Evolutionary conservation across 1,139 yeast species (phyloP), one percentile per base, ranked within the genome.

Genomic region (Hemisphaericaspora subhashii): DNA sequence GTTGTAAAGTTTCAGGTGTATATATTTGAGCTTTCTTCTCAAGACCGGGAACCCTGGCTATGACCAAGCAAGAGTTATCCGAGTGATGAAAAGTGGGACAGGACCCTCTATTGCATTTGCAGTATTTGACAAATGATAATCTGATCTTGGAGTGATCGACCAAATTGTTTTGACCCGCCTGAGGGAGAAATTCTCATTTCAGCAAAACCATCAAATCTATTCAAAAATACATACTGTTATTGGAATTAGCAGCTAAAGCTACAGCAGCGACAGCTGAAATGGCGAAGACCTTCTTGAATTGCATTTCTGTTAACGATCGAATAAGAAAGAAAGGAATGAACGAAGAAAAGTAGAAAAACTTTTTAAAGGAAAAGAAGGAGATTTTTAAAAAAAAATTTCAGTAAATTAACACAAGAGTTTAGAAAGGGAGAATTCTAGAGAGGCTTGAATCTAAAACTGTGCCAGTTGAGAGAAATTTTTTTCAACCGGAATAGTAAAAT

Each of bases 271-370:
- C 48, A 52, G 77, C 73, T 47, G 78, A 64, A 43, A 67, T 58
- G 50, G 72, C 69, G 44, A 72, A 51, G 49, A 74, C 50, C 50
- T 73, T 62, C 61, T 66, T 75, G 62, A 75, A 66, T 68, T 76
- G 80, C 82, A 77, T 77, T 33, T 24, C 34, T 20, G 14, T 6
- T 20, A 21, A 26, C 18, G 23, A 27, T 31, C 23, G 15, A 14
- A 35, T 16, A 16, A 22, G 34, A 21, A 32, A 37, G 25, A 16
- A 28, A 36, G 26, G 29, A 27, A 12, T n/a, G n/a, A 34, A 24
- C 14, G 16, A 31, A 12, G 13, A 26, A 28, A 33, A 30, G 14
- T 22, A 22, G n/a, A 27, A 36, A 14, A 25, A 13, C 9, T 17
- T 12, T 10, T 7, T 31, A 33, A 31, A 27, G 21, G 13, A n/a